These are phyloP conservation scores for Vicia villosa DNA, from an alignment of 306 rosid species.

Conservation along the genomic window DNA sequence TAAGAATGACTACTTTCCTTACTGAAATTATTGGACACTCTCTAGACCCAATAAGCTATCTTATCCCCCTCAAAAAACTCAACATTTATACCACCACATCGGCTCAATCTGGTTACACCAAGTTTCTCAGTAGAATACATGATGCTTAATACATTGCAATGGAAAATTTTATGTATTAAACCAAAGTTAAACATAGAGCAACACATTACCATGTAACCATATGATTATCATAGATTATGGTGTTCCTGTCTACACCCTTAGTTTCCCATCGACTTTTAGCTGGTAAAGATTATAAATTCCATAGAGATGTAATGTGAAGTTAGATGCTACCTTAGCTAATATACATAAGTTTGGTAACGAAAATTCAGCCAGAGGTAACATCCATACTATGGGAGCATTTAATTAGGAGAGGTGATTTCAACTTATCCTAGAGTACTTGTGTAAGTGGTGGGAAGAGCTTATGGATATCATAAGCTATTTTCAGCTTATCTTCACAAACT, in stretches of 20 bases:
- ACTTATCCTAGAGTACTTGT: too few species aligned
- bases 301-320: too few species aligned
- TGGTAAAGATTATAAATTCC: too few species aligned
- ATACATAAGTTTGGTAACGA: too few species aligned
- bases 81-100: not conserved
- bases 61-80: not conserved
- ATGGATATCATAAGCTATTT: not conserved
- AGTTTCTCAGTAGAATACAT: not conserved
- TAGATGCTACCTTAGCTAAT: too few species aligned
- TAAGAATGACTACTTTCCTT: not conserved
- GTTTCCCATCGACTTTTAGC: too few species aligned
- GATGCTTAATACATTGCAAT: not conserved
- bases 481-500: not conserved
- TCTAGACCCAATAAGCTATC: not conserved
- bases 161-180: not conserved
- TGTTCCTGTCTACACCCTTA: too few species aligned
- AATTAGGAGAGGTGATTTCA: not conserved
- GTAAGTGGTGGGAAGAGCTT: not conserved
- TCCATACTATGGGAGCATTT: not conserved
- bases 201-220: too few species aligned
- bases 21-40: not conserved
- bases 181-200: too few species aligned
- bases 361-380: conserved; percentile 21
- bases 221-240: too few species aligned
- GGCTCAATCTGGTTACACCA: conserved; percentile 12